These are phyloP conservation scores for Urostyla sp. DNA, from an alignment of 73 alveolate genomes.

Conservation along the genomic window DNA sequence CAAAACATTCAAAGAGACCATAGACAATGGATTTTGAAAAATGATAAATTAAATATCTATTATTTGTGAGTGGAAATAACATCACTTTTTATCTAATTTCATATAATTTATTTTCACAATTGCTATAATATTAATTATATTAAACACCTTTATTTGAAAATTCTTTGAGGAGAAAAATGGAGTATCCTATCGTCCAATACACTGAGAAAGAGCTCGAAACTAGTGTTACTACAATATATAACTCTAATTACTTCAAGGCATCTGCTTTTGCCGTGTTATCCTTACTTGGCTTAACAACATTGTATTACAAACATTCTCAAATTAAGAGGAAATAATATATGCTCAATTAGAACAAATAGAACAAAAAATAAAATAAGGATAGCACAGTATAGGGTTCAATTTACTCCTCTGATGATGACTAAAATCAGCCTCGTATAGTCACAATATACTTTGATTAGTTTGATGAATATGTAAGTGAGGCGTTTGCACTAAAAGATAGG, in stretches of 20 bases:
- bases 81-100: neutral
- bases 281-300: conserved; percentile 2
- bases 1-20: too few relatives aligned
- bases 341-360: neutral
- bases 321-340: conserved; percentile 14
- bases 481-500: conserved; percentile 19
- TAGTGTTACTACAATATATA: neutral
- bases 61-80: neutral
- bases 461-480: conserved; percentile 49
- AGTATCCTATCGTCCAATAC: too few relatives aligned
- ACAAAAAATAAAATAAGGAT: too few relatives aligned
- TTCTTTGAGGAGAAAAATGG: too few relatives aligned
- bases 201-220: too few relatives aligned
- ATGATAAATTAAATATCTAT: too few relatives aligned
- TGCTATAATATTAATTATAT: too few relatives aligned
- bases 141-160: too few relatives aligned
- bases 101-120: too few relatives aligned
- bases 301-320: neutral
- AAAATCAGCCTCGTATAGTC: conserved; percentile 11
- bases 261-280: conserved; percentile 16
- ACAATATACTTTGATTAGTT: conserved; percentile 38
- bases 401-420: neutral
- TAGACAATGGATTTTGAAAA: neutral
- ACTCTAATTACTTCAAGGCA: neutral
- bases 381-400: too few relatives aligned